Percentiles rank a stretch among this genome's conserved stretches.
phyloP scores from a whole-genome alignment of 148 eudicot species.

The Oxyria digyna region DNA sequence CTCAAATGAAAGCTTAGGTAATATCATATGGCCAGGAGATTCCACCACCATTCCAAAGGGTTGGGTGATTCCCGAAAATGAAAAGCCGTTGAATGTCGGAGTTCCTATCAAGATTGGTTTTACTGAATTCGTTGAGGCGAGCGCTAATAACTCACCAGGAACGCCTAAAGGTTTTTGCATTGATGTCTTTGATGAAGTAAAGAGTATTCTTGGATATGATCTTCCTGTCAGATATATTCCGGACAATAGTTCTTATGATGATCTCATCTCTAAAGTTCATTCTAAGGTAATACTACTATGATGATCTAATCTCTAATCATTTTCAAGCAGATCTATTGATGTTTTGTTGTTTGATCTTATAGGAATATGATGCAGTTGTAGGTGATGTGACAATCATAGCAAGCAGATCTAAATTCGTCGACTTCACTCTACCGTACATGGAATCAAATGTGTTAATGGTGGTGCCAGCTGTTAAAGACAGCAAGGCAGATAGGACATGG shows the following conservation, averaged over 20 bases:
- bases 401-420: constrained; percentile 34
- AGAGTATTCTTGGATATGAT: neutral
- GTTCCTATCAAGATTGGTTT: constrained; percentile 6
- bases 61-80: constrained; percentile 22
- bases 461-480: constrained; percentile 27
- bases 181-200: neutral
- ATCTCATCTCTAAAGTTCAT: neutral
- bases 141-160: neutral
- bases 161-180: neutral
- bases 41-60: constrained; percentile 16
- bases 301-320: no score
- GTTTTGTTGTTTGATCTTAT: neutral
- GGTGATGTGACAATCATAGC: constrained; percentile 51
- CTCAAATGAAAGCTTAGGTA: neutral
- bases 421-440: constrained; percentile 52
- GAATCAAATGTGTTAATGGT: constrained; percentile 52
- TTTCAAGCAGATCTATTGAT: no score
- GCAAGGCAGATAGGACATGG: constrained; percentile 38
- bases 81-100: constrained; percentile 5
- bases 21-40: constrained; percentile 45
- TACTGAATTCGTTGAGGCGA: constrained; percentile 4
- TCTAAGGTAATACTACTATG: neutral
- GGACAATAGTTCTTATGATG: neutral
- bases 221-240: constrained; percentile 1
- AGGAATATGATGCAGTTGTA: constrained; percentile 49